Percentiles rank a stretch among this genome's conserved stretches.
Evolutionary conservation across 164 flowering plant species (phyloP).

Genomic region (Nymphaea colorata): DNA sequence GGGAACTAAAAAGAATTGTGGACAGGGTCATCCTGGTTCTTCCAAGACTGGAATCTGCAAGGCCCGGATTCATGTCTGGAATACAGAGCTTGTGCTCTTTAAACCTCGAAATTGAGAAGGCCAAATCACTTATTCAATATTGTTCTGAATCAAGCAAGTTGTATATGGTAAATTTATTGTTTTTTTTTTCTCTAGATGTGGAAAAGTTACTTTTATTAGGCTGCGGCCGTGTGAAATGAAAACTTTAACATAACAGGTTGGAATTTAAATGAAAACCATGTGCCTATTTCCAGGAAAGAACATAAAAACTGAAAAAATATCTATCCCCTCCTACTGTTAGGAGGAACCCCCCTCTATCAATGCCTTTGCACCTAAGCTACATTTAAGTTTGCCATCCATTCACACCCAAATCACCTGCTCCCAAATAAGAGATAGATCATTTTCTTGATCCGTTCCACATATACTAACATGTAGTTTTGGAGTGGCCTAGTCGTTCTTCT

Average conservation of each 20-base stretch:
- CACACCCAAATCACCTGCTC: background rate
- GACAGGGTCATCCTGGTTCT: conserved; percentile 24
- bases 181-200: background rate
- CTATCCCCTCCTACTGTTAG: background rate
- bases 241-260: too few species aligned
- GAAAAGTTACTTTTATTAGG: background rate
- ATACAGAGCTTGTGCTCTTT: conserved; percentile 39
- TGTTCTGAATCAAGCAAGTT: conserved; percentile 57
- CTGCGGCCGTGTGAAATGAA: background rate
- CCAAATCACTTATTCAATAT: conserved; percentile 39
- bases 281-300: background rate
- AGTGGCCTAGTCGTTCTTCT: background rate
- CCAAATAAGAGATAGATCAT: too few species aligned
- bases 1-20: conserved; percentile 25
- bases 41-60: conserved; percentile 37
- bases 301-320: too few species aligned
- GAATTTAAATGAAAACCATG: too few species aligned
- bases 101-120: conserved; percentile 29
- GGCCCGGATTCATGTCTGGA: conserved; percentile 37
- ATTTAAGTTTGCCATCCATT: background rate
- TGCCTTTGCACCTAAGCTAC: background rate
- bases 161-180: conserved; percentile 34
- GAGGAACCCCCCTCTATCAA: background rate
- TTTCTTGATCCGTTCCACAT: too few species aligned
- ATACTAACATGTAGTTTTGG: background rate